Evolutionary conservation across 345 rosid genomes (phyloP), one percentile per base, ranked within the genome.

Genomic region (Draba incana): DNA sequence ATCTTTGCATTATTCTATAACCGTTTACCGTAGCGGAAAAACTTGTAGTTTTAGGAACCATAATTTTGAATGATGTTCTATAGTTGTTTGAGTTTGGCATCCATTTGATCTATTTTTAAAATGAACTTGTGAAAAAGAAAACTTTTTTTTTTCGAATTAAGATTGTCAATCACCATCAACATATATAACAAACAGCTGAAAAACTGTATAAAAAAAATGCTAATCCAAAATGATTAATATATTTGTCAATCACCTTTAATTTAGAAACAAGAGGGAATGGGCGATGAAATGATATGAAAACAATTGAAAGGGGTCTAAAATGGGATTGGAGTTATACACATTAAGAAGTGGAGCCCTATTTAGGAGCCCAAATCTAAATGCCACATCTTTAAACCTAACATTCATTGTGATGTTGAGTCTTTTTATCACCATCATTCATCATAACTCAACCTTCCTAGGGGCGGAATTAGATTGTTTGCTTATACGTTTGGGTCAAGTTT

Each of bases 191-290:
- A 20, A 20, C 20, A 20, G 20, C 20, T 20, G 20, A 20, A 20
- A 15, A 51, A 51, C 49, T 65, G 31, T 41, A 51, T 33, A 6
- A 10, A n/a, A 51, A 37, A 64, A 13, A 4, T 37, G 27, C 3
- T 14, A 4, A 64, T 28, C 28, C 15, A 53, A 52, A 51, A 42
- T 49, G 33, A 49, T 41, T 10, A 57, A 11, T 25, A 27, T 39
- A 49, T 5, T 35, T 51, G 31, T 37, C 63, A 70, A 54, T 62
- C 63, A 45, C 25, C 56, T 55, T 63, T 57, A 71, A 37, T 8
- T 47, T 38, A 64, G 57, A 56, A 64, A 55, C 70, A 64, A 47
- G 76, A 71, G 64, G 76, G 76, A 62, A 64, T 71, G 76, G 76
- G 76, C 10, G 57, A 55, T 38, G 27, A 44, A 43, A 70, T 24